These are phyloP conservation scores for Mycena pura DNA, from an alignment of 768 basidiomycete species.

Conservation along the genomic window DNA sequence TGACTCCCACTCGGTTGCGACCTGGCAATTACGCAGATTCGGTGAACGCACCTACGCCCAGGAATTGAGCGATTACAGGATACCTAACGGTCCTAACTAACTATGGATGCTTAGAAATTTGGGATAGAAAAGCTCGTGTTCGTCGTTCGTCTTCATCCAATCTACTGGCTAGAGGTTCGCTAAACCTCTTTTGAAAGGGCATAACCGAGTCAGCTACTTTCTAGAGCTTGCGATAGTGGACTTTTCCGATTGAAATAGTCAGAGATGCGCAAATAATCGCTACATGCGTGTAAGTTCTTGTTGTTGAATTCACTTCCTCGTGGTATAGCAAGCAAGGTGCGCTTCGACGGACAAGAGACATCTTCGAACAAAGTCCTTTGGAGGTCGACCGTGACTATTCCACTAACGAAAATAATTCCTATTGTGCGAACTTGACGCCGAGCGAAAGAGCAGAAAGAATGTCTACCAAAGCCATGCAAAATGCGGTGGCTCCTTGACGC, in stretches of 20 bases:
- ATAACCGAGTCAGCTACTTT: constrained; percentile 11
- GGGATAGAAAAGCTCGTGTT: constrained; percentile 19
- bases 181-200: not conserved
- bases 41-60: constrained; percentile 6
- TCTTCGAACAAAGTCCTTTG: not conserved
- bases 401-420: too few species aligned
- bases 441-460: too few species aligned
- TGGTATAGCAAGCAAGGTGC: constrained; percentile 8
- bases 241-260: constrained; percentile 18
- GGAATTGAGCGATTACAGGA: constrained; percentile 19
- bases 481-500: too few species aligned
- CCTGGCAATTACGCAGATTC: constrained; percentile 19
- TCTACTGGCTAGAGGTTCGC: not conserved
- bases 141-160: not conserved
- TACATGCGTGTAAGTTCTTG: constrained; percentile 17
- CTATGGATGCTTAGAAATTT: constrained; percentile 21
- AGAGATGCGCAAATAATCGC: constrained; percentile 7
- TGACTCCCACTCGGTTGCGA: constrained; percentile 18
- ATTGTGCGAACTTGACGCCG: too few species aligned
- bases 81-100: too few species aligned
- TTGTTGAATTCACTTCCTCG: not conserved
- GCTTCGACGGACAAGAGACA: constrained; percentile 23
- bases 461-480: too few species aligned
- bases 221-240: constrained; percentile 23
- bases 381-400: not conserved